Conservation (phyloP, 2,329 filamentous ascomycete species). For the Dryadomyces quercus-mongolicae region DNA sequence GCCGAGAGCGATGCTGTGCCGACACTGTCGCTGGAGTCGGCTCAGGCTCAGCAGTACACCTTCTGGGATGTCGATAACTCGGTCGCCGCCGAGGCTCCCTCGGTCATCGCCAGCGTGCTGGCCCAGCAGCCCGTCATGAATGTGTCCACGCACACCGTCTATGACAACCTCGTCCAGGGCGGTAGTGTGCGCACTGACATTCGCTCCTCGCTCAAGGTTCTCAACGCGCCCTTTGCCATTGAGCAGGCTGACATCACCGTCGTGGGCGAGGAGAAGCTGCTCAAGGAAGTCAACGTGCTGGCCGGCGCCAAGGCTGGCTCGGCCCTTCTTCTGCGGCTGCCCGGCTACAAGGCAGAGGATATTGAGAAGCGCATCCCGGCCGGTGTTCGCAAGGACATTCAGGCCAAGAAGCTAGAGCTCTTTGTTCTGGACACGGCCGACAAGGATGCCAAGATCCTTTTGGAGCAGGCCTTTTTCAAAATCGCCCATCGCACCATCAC, state of each 20-base stretch:
- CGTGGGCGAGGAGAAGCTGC: conserved; percentile 66
- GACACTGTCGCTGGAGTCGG: conserved; percentile 22
- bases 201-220: conserved; percentile 43
- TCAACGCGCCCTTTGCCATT: conserved; percentile 76
- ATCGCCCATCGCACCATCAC: conserved; percentile 57
- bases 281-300: conserved; percentile 66
- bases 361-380: conserved; percentile 74
- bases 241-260: conserved; percentile 68
- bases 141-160: conserved; percentile 48
- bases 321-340: conserved; percentile 62
- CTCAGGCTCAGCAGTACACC: conserved; percentile 65
- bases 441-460: conserved; percentile 51
- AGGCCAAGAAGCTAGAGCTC: conserved; percentile 57
- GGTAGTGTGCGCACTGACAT: conserved; percentile 77
- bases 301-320: conserved; percentile 58
- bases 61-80: conserved; percentile 90
- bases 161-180: conserved; percentile 57
- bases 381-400: conserved; percentile 57
- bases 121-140: conserved; percentile 62
- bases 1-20: conserved; percentile 23
- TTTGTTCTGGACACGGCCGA: conserved; percentile 60
- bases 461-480: conserved; percentile 75
- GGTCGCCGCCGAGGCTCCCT: conserved; percentile 49
- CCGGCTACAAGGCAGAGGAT: conserved; percentile 76
- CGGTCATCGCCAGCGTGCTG: conserved; percentile 43